Percentiles rank a stretch among this genome's conserved stretches.
Conservation (phyloP, 2,329 filamentous ascomycete genomes). For the Colletotrichum sp. region DNA sequence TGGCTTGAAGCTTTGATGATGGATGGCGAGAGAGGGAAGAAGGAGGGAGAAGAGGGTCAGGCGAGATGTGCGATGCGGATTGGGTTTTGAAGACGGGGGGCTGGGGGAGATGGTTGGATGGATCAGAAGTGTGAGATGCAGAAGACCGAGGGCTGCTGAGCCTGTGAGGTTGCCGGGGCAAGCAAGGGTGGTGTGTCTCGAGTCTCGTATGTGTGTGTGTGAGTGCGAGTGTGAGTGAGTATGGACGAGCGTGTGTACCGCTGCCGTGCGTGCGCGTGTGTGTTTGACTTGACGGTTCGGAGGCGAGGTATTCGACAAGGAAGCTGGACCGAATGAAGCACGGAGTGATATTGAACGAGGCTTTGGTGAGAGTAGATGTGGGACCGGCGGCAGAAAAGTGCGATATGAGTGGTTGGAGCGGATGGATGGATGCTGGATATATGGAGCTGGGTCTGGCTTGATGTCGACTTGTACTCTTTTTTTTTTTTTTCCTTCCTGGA, state of each 20-base stretch:
- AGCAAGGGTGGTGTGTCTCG: slow-evolving; percentile 16
- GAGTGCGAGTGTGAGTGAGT: not conserved
- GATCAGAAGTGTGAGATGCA: slow-evolving; percentile 8
- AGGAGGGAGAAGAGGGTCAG: slow-evolving; percentile 22
- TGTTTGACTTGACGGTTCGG: not conserved
- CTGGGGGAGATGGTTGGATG: slow-evolving; percentile 20
- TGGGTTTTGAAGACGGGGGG: slow-evolving; percentile 27
- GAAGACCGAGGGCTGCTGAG: slow-evolving; percentile 1
- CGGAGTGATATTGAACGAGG: not conserved
- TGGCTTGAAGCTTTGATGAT: slow-evolving; percentile 20
- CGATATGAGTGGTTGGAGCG: slow-evolving; percentile 43
- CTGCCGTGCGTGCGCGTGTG: not conserved
- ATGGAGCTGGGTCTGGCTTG: slow-evolving; percentile 20
- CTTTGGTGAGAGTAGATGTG: not conserved
- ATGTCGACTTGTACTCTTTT: not conserved
- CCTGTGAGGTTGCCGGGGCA: slow-evolving; percentile 19
- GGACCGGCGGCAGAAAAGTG: slow-evolving; percentile 2
- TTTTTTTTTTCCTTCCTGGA: not conserved
- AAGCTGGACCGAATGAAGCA: not conserved
- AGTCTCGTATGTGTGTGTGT: not conserved
- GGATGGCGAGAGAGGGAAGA: slow-evolving; percentile 20
- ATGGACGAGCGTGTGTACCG: not conserved
- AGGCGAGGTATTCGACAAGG: not conserved
- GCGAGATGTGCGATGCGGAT: slow-evolving; percentile 23
- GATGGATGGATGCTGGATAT: slow-evolving; percentile 35